phyloP scores from a whole-genome alignment of 129 eudicot species.

The Helianthus tuberosus region DNA sequence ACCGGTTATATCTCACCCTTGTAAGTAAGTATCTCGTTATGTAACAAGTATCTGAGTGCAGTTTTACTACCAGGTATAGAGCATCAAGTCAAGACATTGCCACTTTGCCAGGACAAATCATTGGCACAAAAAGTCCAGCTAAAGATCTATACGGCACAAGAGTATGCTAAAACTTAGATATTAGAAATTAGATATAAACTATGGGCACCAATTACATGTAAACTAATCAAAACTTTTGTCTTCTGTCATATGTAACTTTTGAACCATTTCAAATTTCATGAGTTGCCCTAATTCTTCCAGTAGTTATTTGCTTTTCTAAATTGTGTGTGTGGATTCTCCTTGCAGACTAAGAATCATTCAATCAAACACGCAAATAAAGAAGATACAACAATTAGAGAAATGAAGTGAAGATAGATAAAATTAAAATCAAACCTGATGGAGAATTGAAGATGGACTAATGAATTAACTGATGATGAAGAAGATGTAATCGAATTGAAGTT shows the following conservation, averaged over 20 bases:
- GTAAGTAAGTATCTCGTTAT: background rate
- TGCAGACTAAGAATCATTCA: background rate
- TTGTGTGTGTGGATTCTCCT: slow-evolving; percentile 5
- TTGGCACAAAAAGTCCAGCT: background rate
- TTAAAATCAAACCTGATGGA: too few relatives aligned
- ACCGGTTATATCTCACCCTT: background rate
- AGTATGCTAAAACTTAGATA: background rate
- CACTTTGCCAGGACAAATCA: background rate
- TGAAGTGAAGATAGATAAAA: too few relatives aligned
- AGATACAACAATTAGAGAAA: background rate
- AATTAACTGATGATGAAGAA: too few relatives aligned
- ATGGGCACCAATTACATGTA: background rate
- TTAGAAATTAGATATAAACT: background rate
- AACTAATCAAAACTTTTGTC: background rate
- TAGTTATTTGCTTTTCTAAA: background rate
- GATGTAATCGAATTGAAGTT: too few relatives aligned
- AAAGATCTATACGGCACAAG: background rate
- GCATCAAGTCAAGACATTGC: slow-evolving; percentile 4
- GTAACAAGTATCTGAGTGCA: background rate
- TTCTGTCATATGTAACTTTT: background rate
- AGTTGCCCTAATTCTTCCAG: background rate
- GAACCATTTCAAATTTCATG: background rate
- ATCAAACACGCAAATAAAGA: background rate
- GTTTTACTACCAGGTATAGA: background rate
- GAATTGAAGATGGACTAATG: too few relatives aligned